Evolutionary conservation across 2,329 filamentous ascomycete genomes (phyloP).

Genomic region (Ophiostoma pallidulum): DNA sequence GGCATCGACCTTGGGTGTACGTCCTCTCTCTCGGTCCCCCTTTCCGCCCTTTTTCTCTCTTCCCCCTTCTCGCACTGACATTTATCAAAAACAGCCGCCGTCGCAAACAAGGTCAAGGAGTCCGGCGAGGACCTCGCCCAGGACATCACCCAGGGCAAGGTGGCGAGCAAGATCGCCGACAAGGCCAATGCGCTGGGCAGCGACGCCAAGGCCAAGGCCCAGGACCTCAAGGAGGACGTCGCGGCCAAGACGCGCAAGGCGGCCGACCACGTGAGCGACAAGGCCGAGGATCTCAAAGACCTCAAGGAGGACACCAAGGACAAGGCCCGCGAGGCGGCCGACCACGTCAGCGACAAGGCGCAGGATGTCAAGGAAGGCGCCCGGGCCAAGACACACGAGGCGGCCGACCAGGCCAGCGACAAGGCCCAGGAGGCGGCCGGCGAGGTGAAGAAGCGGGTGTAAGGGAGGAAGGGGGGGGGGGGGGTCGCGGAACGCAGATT

Average conservation of each 20-base stretch:
- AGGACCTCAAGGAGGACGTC: constrained; percentile 26
- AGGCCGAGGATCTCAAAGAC: constrained; percentile 31
- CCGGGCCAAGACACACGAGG: too few relatives aligned
- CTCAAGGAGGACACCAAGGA: constrained; percentile 24
- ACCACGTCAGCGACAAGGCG: too few relatives aligned
- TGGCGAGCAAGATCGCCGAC: constrained; percentile 21
- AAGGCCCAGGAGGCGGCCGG: constrained; percentile 36
- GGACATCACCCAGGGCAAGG: too few relatives aligned
- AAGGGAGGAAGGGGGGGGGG: neutral
- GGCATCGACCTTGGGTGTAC: constrained; percentile 50
- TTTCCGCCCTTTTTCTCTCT: neutral
- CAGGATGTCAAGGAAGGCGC: too few relatives aligned
- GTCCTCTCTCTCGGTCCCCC: constrained; percentile 19
- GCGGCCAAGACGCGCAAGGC: constrained; percentile 22
- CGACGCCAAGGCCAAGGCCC: constrained; percentile 34
- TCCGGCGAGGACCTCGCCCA: constrained; percentile 26
- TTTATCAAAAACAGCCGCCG: constrained; percentile 26
- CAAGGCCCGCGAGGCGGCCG: constrained; percentile 35
- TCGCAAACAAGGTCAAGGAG: constrained; percentile 38
- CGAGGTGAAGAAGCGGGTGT: constrained; percentile 23
- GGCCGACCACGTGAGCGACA: constrained; percentile 26
- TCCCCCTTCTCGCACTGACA: too few relatives aligned
- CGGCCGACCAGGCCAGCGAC: too few relatives aligned
- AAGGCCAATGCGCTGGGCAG: constrained; percentile 13
- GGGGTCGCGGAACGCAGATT: too few relatives aligned